A percentile compares a stretch with the other conserved stretches of the same genome.
Evolutionary conservation across 192 early-diverging fungal species (phyloP).

Genomic region (Podila minutissima): DNA sequence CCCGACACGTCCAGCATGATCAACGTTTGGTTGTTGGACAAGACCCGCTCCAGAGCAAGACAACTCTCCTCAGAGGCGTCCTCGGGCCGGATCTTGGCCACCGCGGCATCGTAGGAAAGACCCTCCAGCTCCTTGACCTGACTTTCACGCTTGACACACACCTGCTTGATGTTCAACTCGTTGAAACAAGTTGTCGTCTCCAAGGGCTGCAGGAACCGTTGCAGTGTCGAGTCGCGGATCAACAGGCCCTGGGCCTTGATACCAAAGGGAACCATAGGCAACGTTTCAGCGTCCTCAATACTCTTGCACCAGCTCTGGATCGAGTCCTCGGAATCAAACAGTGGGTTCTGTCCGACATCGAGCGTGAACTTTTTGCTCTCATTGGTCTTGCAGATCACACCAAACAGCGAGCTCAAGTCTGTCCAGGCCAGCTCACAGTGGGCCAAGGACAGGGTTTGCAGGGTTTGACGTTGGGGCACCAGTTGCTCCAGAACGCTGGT

Average conservation of each 20-base stretch:
- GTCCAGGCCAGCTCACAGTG: conserved; percentile 25
- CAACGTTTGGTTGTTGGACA: conserved; percentile 27
- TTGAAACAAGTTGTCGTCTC: conserved; percentile 33
- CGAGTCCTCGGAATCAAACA: conserved; percentile 33
- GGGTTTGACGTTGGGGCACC: neutral
- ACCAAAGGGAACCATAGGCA: conserved; percentile 29
- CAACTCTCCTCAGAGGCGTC: conserved; percentile 37
- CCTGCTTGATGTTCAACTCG: conserved; percentile 36
- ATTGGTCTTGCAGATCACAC: conserved; percentile 28
- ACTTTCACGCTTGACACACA: conserved; percentile 34
- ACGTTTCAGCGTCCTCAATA: neutral
- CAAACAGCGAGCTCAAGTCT: conserved; percentile 14
- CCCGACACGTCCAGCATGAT: conserved; percentile 45
- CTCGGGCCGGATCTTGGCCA: conserved; percentile 12
- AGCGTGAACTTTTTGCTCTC: conserved; percentile 36
- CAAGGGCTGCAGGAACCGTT: conserved; percentile 18
- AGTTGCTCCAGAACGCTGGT: conserved; percentile 7
- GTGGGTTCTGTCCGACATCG: conserved; percentile 37
- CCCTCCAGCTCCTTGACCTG: conserved; percentile 26
- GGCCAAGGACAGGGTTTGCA: conserved; percentile 16
- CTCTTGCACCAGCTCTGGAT: conserved; percentile 23
- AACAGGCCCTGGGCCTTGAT: conserved; percentile 32
- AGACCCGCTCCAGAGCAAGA: conserved; percentile 29
- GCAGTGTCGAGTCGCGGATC: conserved; percentile 14
- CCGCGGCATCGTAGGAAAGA: conserved; percentile 7